A percentile compares a stretch with the other conserved stretches of the same genome.
Evolutionary conservation across 257 asterid genomes (phyloP).

Genomic region (Solanum corneliomulleri): DNA sequence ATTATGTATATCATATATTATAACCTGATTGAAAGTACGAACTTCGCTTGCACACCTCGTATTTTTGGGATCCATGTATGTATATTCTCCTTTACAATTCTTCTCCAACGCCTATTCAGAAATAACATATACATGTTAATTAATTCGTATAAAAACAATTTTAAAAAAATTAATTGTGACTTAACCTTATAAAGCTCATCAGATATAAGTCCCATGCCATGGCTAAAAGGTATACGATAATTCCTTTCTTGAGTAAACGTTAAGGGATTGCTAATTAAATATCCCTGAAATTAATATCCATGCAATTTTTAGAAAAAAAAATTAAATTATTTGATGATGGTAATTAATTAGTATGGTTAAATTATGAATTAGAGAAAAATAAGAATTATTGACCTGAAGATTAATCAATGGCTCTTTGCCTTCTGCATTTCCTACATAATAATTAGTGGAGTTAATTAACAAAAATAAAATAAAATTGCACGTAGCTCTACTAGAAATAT

Average conservation of each 20-base stretch:
- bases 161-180: background rate
- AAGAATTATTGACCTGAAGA: constrained; percentile 9
- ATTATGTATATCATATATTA: too few relatives aligned
- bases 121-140: background rate
- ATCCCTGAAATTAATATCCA: background rate
- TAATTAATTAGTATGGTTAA: background rate
- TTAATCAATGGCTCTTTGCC: constrained; percentile 12
- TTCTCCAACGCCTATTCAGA: background rate
- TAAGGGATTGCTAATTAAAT: background rate
- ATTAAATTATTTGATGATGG: background rate
- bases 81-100: background rate
- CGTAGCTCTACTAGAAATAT: too few relatives aligned
- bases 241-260: background rate
- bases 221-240: background rate
- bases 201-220: background rate
- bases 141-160: background rate
- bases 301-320: background rate
- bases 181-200: background rate
- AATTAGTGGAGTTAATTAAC: too few relatives aligned
- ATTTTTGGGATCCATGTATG: background rate
- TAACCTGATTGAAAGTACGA: background rate
- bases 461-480: too few relatives aligned
- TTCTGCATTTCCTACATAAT: constrained; percentile 14
- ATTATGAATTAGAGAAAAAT: background rate
- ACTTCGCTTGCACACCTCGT: background rate